A percentile compares a stretch with the other conserved stretches of the same genome.
Conservation (phyloP, 176 grass and related monocot species). For the Oryza brachyantha region DNA sequence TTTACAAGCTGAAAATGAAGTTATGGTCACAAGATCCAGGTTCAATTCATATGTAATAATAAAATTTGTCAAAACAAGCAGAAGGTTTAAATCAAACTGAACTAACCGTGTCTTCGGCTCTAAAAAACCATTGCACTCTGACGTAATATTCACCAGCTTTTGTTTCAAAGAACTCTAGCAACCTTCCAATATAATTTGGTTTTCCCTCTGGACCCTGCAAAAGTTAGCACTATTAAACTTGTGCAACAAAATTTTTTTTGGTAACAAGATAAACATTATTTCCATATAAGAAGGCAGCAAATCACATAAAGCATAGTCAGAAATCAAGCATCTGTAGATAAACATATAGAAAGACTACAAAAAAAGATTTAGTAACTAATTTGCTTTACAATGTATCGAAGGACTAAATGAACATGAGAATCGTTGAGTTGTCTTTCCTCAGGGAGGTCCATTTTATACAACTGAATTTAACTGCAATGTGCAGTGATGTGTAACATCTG, state of each 20-base stretch:
- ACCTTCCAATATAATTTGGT: constrained; percentile 71
- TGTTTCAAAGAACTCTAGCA: constrained; percentile 94
- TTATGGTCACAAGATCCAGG: neutral
- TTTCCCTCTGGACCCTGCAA: constrained; percentile 66
- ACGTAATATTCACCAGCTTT: constrained; percentile 51
- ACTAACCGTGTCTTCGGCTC: constrained; percentile 93
- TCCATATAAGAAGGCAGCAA: constrained; percentile 15
- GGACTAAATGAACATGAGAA: neutral
- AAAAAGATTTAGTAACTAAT: constrained; percentile 15
- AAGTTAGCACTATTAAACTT: constrained; percentile 28
- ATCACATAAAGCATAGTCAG: constrained; percentile 12
- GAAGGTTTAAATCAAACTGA: constrained; percentile 21
- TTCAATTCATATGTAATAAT: neutral
- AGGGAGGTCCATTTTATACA: neutral
- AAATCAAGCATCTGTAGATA: constrained; percentile 28
- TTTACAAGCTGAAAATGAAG: constrained; percentile 17
- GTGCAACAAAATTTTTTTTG: constrained; percentile 22
- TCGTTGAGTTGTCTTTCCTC: neutral
- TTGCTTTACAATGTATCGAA: neutral
- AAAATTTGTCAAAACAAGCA: neutral
- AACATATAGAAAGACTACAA: constrained; percentile 7
- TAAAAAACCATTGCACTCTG: constrained; percentile 87
- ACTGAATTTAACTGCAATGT: neutral
- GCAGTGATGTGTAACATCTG: neutral
- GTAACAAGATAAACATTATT: constrained; percentile 30